Conservation (phyloP, 2,329 filamentous ascomycete species). For the Cladophialophora exuberans region DNA sequence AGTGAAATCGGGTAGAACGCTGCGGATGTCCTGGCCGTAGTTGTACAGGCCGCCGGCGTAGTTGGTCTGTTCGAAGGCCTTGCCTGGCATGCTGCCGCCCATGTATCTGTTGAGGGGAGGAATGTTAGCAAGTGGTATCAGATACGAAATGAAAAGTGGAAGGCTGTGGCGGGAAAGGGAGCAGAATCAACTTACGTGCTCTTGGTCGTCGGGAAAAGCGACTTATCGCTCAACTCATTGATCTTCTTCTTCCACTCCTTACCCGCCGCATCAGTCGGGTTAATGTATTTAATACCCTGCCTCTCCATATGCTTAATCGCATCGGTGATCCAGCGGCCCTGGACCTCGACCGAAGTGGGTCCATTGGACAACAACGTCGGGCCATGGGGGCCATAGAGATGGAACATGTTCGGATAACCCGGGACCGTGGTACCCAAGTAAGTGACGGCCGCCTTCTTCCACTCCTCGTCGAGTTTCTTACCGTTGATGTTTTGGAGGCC, state of each 20-base stretch:
- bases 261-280: constrained; percentile 52
- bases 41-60: constrained; percentile 41
- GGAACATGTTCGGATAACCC: constrained; percentile 56
- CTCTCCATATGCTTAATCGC: constrained; percentile 56
- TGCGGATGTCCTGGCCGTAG: constrained; percentile 32
- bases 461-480: constrained; percentile 15
- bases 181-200: constrained; percentile 15
- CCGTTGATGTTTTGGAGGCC: constrained; percentile 46
- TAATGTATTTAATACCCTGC: constrained; percentile 55
- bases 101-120: constrained; percentile 38
- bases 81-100: constrained; percentile 60
- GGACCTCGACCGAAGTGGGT: constrained; percentile 58
- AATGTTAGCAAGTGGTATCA: constrained; percentile 37
- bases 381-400: constrained; percentile 56
- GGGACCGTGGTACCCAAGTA: constrained; percentile 48
- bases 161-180: neutral
- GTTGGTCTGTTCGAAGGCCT: constrained; percentile 56
- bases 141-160: neutral
- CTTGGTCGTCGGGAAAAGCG: constrained; percentile 49
- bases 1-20: constrained; percentile 26
- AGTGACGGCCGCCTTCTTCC: constrained; percentile 42
- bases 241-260: constrained; percentile 56
- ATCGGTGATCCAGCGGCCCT: constrained; percentile 58
- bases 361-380: constrained; percentile 62
- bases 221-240: constrained; percentile 49